A percentile compares a stretch with the other conserved stretches of the same genome.
phyloP scores from a whole-genome alignment of 1,284 basidiomycete genomes.

The Puccinia brachypodii region DNA sequence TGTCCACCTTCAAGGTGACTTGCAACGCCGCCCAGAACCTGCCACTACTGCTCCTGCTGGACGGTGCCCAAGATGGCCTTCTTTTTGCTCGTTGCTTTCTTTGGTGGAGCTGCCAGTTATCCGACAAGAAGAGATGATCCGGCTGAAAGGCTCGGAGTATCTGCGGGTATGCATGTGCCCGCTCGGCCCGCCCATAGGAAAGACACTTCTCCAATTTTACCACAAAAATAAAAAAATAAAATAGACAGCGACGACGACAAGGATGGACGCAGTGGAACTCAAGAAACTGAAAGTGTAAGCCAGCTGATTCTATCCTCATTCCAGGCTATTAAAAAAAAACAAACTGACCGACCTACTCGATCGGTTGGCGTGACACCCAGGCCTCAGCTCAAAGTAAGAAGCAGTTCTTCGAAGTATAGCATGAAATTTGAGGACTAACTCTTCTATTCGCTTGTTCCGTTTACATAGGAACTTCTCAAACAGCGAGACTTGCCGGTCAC shows the following conservation, averaged over 20 bases:
- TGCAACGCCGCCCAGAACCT: too few species aligned
- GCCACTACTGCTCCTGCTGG: not conserved
- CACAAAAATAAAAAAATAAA: not conserved
- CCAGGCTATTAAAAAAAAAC: too few species aligned
- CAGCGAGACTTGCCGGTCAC: slow-evolving; percentile 43
- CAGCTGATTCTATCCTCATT: not conserved
- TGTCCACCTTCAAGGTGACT: too few species aligned
- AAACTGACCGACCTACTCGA: not conserved
- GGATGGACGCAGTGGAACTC: slow-evolving; percentile 15
- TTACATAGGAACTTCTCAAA: slow-evolving; percentile 51
- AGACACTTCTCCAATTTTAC: not conserved
- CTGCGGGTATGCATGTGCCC: not conserved
- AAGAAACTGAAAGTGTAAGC: slow-evolving; percentile 47
- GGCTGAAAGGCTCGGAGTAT: not conserved
- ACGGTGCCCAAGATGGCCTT: not conserved
- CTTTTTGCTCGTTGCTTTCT: not conserved
- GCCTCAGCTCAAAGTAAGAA: slow-evolving; percentile 23
- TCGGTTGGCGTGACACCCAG: not conserved
- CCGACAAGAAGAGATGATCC: not conserved
- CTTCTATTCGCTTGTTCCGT: not conserved
- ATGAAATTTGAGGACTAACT: not conserved
- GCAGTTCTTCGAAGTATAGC: too few species aligned
- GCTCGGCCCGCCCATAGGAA: not conserved
- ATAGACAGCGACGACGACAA: not conserved
- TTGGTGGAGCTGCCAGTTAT: not conserved